Evolutionary conservation across 306 rosid genomes (phyloP).

Genomic region (Acmispon strigosus): DNA sequence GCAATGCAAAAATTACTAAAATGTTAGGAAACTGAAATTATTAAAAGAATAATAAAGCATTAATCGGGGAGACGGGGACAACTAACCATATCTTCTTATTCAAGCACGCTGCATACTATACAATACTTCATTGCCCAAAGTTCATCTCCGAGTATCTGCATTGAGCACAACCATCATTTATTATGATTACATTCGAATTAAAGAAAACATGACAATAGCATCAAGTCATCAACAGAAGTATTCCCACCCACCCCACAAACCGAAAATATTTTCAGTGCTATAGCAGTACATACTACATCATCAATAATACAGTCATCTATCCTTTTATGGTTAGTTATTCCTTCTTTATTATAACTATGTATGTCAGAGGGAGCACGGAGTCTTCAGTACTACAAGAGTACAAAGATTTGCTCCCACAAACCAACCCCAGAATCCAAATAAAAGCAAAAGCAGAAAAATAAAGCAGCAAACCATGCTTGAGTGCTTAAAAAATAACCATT

Average conservation of each 20-base stretch:
- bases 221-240: neutral
- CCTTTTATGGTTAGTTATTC: too few species aligned
- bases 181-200: neutral
- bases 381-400: too few species aligned
- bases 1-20: constrained; percentile 34
- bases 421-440: neutral
- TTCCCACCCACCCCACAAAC: neutral
- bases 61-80: constrained; percentile 19
- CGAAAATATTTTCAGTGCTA: too few species aligned
- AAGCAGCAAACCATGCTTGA: neutral
- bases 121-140: constrained; percentile 62
- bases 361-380: too few species aligned
- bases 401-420: neutral
- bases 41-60: constrained; percentile 15
- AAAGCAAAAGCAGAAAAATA: neutral
- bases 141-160: constrained; percentile 95
- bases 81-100: constrained; percentile 55
- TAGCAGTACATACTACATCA: too few species aligned
- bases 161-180: constrained; percentile 8
- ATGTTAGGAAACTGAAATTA: constrained; percentile 27
- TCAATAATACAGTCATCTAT: too few species aligned
- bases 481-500: neutral
- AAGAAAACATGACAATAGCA: constrained; percentile 3
- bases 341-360: too few species aligned
- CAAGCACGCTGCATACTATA: constrained; percentile 46